Base-by-base conservation (phyloP, 2,329 filamentous ascomycete genomes). In the Orbilia ellipsospora region DNA sequence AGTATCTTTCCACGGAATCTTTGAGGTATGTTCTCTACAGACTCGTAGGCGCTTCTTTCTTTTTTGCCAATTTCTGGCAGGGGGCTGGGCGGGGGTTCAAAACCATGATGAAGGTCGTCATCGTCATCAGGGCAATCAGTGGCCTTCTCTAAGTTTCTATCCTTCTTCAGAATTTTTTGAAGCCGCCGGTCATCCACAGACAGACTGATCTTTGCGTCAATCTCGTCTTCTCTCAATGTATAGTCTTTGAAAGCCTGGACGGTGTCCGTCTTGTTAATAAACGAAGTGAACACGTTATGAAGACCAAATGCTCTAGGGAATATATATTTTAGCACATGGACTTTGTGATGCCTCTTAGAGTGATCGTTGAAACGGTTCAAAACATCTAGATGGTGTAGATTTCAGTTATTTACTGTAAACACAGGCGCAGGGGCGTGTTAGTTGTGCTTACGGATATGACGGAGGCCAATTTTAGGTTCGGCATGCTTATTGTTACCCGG, bases 261-360 rank as follows among this genome's bases (percentile, higher is more conserved):
- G 0, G 90, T 94, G 79, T 92, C 87, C 57, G 83, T 86, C 20
- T 80, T 81, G 80, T 95, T 87, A 15, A 90, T 86, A 2, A 84
- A 83, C 4, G 89, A 92, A 0, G 89, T 93, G 81, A 98, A 97
- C n/a, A 91, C 93, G 82, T 98, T 99, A 80, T 96, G 93, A 2
- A 99, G 84, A 13, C 88, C 88, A 80, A 97, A 98, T 80, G 98
- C 94, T 10, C 90, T 87, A 36, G 95, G 95, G 79, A 99, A 99
- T 0, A 99, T 89, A 82, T 98, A 94, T 85, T 94, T 95, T 87
- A 97, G 88, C 18, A 96, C 83, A 78, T 91, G 92, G 10, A 89
- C 80, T 0, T 89, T 91, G 77, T 90, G 80, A 0, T 84, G 79
- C 78, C 87, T 83, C 44, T 83, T 77, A 48, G 82, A 73, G 79